Evolutionary conservation across 805 yeast genomes (phyloP).

Genomic region (Kuraishia ogatae): DNA sequence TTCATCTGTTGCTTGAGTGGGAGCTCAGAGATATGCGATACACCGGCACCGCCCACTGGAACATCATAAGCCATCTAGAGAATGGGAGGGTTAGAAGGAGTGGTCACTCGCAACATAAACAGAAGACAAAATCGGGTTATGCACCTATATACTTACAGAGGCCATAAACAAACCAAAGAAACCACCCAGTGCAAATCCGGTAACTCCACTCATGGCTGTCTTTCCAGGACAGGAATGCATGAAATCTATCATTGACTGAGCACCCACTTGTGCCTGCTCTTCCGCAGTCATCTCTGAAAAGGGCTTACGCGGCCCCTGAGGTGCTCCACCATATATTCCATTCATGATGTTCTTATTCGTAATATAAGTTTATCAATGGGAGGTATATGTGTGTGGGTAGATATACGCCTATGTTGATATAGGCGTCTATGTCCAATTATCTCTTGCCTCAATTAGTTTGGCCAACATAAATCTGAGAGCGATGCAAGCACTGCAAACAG

Average conservation of each 20-base stretch:
- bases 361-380: no score
- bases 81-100: neutral
- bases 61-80: slow-evolving; percentile 71
- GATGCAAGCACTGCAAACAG: neutral
- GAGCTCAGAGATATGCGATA: slow-evolving; percentile 59
- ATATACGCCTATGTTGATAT: no score
- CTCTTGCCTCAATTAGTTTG: neutral
- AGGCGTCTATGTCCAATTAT: no score
- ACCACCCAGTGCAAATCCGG: slow-evolving; percentile 93
- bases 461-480: neutral
- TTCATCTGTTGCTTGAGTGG: slow-evolving; percentile 93
- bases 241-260: slow-evolving; percentile 69
- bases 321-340: neutral
- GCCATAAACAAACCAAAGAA: slow-evolving; percentile 95
- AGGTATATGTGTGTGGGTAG: no score
- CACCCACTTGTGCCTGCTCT: slow-evolving; percentile 90
- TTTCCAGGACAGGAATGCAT: slow-evolving; percentile 96
- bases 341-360: neutral
- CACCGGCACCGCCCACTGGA: slow-evolving; percentile 46
- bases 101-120: neutral
- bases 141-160: slow-evolving; percentile 18
- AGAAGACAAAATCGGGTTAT: no score
- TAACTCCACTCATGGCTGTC: slow-evolving; percentile 82
- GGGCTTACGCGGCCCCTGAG: slow-evolving; percentile 27
- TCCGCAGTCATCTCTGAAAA: slow-evolving; percentile 74